Percentiles rank a stretch among this genome's conserved stretches.
Evolutionary conservation across 2,329 filamentous ascomycete genomes (phyloP).

Genomic region (Zalaria obscura): DNA sequence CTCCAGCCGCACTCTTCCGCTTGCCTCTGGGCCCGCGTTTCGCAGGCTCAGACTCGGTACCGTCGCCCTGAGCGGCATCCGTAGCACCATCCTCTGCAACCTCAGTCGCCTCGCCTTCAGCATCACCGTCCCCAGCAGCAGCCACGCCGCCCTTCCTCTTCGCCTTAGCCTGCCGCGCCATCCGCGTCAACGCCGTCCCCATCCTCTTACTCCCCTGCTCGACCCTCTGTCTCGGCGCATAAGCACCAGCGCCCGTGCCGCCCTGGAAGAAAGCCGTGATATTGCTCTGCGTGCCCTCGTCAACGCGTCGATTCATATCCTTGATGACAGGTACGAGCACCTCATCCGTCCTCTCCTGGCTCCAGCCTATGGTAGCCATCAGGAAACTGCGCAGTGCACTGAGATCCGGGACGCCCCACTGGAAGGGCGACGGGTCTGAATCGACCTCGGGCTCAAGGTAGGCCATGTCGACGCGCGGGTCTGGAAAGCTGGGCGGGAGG

Average conservation of each 20-base stretch:
- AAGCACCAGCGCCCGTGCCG: slow-evolving; percentile 53
- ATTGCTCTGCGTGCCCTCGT: slow-evolving; percentile 88
- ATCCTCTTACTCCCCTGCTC: slow-evolving; percentile 58
- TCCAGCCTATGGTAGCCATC: slow-evolving; percentile 89
- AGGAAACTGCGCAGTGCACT: slow-evolving; percentile 72
- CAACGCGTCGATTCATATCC: slow-evolving; percentile 81
- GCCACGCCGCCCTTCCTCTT: slow-evolving; percentile 10
- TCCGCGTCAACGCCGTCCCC: slow-evolving; percentile 56
- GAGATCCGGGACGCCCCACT: slow-evolving; percentile 92
- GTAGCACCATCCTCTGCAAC: background rate
- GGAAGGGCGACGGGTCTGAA: slow-evolving; percentile 59
- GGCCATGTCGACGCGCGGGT: slow-evolving; percentile 61
- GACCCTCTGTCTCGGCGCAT: slow-evolving; percentile 52
- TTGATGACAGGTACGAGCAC: slow-evolving; percentile 88
- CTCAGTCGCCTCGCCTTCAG: slow-evolving; percentile 2
- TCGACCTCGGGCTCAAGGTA: slow-evolving; percentile 85
- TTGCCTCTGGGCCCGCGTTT: no score
- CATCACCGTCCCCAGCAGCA: slow-evolving; percentile 3
- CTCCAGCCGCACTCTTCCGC: no score
- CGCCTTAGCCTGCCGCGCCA: slow-evolving; percentile 41
- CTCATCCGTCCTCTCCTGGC: slow-evolving; percentile 81
- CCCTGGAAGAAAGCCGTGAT: slow-evolving; percentile 89
- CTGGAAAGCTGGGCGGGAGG: slow-evolving; percentile 67
- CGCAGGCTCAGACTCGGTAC: no score
- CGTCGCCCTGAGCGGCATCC: no score